Evolutionary conservation across 768 basidiomycete genomes (phyloP), one percentile per base, ranked within the genome.

Genomic region (Clitopilus hobsonii): DNA sequence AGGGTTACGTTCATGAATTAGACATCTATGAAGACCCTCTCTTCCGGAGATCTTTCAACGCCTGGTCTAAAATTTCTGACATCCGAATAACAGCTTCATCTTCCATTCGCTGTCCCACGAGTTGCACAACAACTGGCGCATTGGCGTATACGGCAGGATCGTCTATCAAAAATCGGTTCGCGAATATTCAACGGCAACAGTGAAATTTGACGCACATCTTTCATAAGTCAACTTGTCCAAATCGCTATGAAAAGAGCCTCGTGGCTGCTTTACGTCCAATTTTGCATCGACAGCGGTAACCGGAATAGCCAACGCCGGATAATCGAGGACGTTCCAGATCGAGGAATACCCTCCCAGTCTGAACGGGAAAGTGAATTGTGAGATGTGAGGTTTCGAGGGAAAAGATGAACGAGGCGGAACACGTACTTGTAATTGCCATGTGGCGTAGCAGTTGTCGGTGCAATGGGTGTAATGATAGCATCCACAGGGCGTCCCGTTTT

Each of bases 401-500:
- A 22, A 51, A n/a, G 28, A 48, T 53, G 38, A 50, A 58, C 50
- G 26, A 20, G 0, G n/a, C n/a, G n/a, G n/a, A 14, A 25, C 22
- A 65, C 77, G 58, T 41, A 86, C 84, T 52, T 72, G 55, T 79
- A 79, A 49, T 65, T 64, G 14, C 87, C 88, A 62, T 89, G 89
- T 7, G 84, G 87, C 5, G 81, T 69, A 1, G 89, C 85, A 0
- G 76, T 69, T 61, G 72, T 84, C 1, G 87, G 76, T 1, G 85
- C 84, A 1, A 72, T 76, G 16, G 91, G 86, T 1, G 74, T 70
- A 32, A 92, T 85, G 59, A 93, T 80, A 1, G 85, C 89, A 63
- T 92, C 91, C 5, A 91, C 78, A 5, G 88, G 86, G 1, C 91
- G 70, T 1, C 85, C 87, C 0, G 88, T 91, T 0, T 80, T 81